Conservation (phyloP, 768 basidiomycete genomes). For the Daedaleopsis sinensis region DNA sequence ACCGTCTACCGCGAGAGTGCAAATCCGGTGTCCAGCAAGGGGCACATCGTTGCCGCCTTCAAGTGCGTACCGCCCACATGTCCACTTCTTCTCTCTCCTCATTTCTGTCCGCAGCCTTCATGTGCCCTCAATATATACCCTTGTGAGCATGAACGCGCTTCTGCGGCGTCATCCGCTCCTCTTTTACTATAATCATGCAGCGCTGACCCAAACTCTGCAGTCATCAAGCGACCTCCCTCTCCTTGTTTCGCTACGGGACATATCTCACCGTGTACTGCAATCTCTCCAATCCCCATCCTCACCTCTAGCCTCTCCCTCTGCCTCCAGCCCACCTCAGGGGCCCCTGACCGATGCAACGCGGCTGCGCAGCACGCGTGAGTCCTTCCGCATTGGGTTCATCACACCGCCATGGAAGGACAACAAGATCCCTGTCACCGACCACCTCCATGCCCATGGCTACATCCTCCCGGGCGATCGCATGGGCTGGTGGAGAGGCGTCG, state of each 20-base stretch:
- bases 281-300: slow-evolving; percentile 40
- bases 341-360: slow-evolving; percentile 14
- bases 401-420: slow-evolving; percentile 76
- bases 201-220: slow-evolving; percentile 36
- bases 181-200: background rate
- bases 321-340: slow-evolving; percentile 22
- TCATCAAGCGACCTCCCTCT: slow-evolving; percentile 77
- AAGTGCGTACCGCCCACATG: slow-evolving; percentile 52
- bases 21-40: slow-evolving; percentile 72
- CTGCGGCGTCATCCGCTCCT: background rate
- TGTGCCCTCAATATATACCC: slow-evolving; percentile 75
- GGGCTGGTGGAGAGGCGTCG: slow-evolving; percentile 75
- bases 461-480: slow-evolving; percentile 63
- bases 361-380: slow-evolving; percentile 16
- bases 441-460: slow-evolving; percentile 78
- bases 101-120: slow-evolving; percentile 54
- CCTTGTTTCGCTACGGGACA: slow-evolving; percentile 61
- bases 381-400: slow-evolving; percentile 76
- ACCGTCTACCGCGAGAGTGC: slow-evolving; percentile 72
- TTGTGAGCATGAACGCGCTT: slow-evolving; percentile 28
- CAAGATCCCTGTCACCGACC: slow-evolving; percentile 80
- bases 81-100: slow-evolving; percentile 3
- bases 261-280: slow-evolving; percentile 58
- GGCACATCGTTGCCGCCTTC: slow-evolving; percentile 74
- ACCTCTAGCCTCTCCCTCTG: slow-evolving; percentile 33